A percentile compares a stretch with the other conserved stretches of the same genome.
These are phyloP conservation scores for Sporothrix curviconia DNA, from an alignment of 2,329 filamentous ascomycete species.

Conservation along the genomic window DNA sequence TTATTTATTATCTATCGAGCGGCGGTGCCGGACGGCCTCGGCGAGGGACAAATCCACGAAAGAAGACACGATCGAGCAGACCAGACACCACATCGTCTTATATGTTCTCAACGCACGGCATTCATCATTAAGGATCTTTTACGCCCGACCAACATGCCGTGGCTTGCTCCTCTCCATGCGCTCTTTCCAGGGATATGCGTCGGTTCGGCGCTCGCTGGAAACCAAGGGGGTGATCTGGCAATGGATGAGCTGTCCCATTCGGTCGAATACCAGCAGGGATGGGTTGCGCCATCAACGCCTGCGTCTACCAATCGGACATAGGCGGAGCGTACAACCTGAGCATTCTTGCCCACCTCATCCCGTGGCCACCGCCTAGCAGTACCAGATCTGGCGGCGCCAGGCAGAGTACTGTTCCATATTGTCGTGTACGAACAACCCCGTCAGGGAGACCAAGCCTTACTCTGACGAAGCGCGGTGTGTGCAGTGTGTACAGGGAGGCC, in stretches of 20 bases:
- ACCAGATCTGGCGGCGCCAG: no score
- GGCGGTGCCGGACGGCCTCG: no score
- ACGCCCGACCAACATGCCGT: background rate
- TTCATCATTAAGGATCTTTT: no score
- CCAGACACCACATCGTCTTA: background rate
- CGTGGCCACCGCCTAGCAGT: no score
- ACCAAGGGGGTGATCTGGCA: background rate
- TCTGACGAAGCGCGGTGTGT: no score
- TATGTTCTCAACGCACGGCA: background rate
- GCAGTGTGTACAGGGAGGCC: conserved; percentile 24
- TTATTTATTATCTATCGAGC: background rate
- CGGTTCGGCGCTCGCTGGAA: background rate
- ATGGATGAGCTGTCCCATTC: background rate
- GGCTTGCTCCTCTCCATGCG: background rate
- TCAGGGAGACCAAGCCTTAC: no score
- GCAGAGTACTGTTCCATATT: no score
- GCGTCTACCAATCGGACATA: background rate
- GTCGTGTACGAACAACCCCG: no score
- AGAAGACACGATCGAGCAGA: background rate
- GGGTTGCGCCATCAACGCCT: background rate
- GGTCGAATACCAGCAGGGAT: background rate
- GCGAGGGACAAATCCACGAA: background rate
- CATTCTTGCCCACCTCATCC: background rate
- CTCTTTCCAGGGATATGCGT: background rate
- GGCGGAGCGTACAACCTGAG: background rate